Evolutionary conservation across 2,329 filamentous ascomycete species (phyloP).

Genomic region (Fonsecaea monophora): DNA sequence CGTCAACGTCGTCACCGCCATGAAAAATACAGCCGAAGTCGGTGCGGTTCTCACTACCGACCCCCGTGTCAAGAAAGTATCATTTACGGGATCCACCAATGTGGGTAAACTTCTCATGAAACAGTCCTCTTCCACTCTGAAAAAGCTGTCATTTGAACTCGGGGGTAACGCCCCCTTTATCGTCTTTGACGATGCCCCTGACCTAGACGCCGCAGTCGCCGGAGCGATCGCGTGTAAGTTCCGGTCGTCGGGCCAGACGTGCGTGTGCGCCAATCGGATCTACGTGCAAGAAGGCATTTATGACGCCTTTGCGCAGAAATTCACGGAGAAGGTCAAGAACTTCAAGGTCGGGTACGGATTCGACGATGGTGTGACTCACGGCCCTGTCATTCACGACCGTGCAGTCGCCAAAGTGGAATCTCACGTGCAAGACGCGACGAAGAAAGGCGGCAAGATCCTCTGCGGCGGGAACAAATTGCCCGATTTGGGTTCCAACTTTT

Average conservation of each 20-base stretch:
- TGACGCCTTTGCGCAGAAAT: conserved; percentile 61
- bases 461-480: conserved; percentile 76
- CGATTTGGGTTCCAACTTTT: conserved; percentile 84
- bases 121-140: conserved; percentile 81
- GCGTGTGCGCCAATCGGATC: conserved; percentile 75
- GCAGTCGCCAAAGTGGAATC: conserved; percentile 79
- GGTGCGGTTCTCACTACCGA: conserved; percentile 78
- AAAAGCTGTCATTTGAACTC: conserved; percentile 88
- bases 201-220: conserved; percentile 81
- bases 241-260: conserved; percentile 93
- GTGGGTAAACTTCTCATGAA: conserved; percentile 83
- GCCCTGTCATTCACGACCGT: conserved; percentile 73
- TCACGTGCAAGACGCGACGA: conserved; percentile 79
- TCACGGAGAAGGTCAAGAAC: conserved; percentile 60
- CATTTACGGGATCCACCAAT: conserved; percentile 81
- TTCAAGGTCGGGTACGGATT: conserved; percentile 58
- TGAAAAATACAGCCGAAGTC: conserved; percentile 79
- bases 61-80: conserved; percentile 82
- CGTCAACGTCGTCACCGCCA: conserved; percentile 83
- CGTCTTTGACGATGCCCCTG: conserved; percentile 87
- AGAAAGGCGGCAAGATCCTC: conserved; percentile 77
- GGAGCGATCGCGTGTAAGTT: conserved; percentile 90
- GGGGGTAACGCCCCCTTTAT: conserved; percentile 97
- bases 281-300: conserved; percentile 61
- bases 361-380: conserved; percentile 55